A percentile compares a stretch with the other conserved stretches of the same genome.
Conservation (phyloP, 78 protist species). For the Cavenderia fasciculata region DNA sequence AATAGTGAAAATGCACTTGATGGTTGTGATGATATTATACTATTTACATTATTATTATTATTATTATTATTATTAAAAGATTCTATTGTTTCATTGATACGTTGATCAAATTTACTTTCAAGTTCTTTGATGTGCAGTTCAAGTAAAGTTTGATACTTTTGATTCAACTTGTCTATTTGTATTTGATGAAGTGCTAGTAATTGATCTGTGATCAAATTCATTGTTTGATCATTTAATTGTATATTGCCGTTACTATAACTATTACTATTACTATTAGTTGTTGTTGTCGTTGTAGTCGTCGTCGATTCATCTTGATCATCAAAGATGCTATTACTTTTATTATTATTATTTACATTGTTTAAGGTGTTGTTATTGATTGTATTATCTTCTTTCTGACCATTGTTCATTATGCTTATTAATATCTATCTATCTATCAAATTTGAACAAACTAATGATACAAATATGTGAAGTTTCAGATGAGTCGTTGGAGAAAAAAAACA, state of each 20-base stretch:
- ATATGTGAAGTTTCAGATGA: too few species aligned
- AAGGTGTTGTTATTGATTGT: neutral
- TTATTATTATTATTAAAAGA: neutral
- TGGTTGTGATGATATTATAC: neutral
- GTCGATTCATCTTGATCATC: neutral
- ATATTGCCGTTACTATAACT: neutral
- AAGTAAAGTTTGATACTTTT: neutral
- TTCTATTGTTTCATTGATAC: neutral
- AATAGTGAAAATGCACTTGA: conserved; percentile 16
- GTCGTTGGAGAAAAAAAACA: too few species aligned
- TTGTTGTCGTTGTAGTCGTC: neutral
- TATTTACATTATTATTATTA: neutral
- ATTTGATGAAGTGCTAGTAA: conserved; percentile 4
- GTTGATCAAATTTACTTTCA: conserved; percentile 1
- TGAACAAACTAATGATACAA: too few species aligned
- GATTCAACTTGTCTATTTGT: conserved; percentile 40
- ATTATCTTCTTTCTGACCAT: too few species aligned
- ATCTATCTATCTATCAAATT: neutral
- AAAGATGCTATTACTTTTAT: neutral
- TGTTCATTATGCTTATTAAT: neutral
- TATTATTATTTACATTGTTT: neutral
- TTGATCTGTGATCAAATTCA: neutral
- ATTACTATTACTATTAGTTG: neutral
- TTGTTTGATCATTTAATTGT: neutral
- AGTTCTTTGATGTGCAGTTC: conserved; percentile 10